phyloP scores from a whole-genome alignment of 805 yeast genomes.

The Alloascoidea hylecoeti region DNA sequence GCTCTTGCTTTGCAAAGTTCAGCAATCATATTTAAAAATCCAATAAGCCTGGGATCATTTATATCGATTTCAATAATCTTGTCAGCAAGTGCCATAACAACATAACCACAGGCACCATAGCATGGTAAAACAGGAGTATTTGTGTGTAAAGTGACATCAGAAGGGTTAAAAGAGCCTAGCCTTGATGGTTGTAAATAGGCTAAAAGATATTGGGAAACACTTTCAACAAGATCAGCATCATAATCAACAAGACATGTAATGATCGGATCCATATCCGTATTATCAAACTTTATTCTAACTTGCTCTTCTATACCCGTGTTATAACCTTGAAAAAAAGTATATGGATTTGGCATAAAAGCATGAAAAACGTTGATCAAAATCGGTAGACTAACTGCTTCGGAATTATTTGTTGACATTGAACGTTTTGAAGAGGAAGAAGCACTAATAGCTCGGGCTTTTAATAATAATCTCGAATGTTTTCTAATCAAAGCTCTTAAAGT shows the following conservation, averaged over 20 bases:
- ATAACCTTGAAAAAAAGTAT: slow-evolving; percentile 9
- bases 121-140: background rate
- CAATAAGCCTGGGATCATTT: slow-evolving; percentile 12
- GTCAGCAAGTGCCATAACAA: slow-evolving; percentile 14
- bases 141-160: background rate
- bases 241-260: slow-evolving; percentile 5
- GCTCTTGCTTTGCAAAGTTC: slow-evolving; percentile 24
- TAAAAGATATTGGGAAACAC: background rate
- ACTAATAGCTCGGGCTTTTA: background rate
- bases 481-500: background rate
- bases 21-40: slow-evolving; percentile 20
- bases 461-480: background rate
- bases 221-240: slow-evolving; percentile 2
- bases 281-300: slow-evolving; percentile 7
- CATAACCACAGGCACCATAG: background rate
- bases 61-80: slow-evolving; percentile 6
- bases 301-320: slow-evolving; percentile 5
- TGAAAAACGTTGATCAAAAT: background rate
- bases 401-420: background rate
- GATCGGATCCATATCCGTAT: slow-evolving; percentile 3
- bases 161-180: slow-evolving; percentile 4
- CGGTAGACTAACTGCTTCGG: background rate
- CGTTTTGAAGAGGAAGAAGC: background rate
- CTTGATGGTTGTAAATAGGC: slow-evolving; percentile 6
- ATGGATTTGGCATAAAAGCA: slow-evolving; percentile 3